Conservation (phyloP, 2,329 filamentous ascomycete species). For the Gyromitra esculenta region DNA sequence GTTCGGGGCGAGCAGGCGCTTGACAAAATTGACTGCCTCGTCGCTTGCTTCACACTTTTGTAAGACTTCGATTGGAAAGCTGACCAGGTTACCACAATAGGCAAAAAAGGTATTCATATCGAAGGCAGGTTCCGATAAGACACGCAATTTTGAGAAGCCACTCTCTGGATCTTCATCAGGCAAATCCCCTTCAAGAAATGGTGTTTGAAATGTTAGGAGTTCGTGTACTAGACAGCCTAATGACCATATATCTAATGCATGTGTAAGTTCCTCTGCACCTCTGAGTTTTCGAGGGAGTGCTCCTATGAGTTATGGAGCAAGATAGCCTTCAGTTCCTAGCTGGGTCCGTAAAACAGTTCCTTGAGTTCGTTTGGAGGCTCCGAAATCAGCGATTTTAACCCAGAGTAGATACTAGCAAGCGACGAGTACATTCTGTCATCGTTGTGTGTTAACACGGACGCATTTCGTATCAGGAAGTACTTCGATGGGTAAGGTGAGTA, state of each 20-base stretch:
- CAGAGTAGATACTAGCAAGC: background rate
- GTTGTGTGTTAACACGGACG: background rate
- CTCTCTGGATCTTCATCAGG: background rate
- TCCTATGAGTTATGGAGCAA: background rate
- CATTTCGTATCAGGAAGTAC: too few relatives aligned
- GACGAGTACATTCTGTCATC: conserved; percentile 3
- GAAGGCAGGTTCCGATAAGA: too few relatives aligned
- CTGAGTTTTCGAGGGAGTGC: background rate
- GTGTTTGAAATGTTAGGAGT: background rate
- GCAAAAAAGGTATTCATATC: background rate
- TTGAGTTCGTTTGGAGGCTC: background rate
- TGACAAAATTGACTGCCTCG: background rate
- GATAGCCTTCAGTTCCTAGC: background rate
- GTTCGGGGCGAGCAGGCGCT: background rate
- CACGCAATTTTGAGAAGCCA: too few relatives aligned
- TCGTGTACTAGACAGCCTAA: conserved; percentile 10
- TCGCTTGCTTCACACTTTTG: background rate
- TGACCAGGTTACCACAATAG: background rate
- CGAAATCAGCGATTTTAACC: conserved; percentile 3
- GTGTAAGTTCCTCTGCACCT: background rate
- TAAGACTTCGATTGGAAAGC: background rate
- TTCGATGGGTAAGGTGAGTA: too few relatives aligned
- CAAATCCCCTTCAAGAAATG: background rate
- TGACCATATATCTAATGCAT: background rate
- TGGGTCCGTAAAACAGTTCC: background rate